Base-by-base conservation (phyloP, 2,329 filamentous ascomycete genomes). In the Ophiostoma perfectum region DNA sequence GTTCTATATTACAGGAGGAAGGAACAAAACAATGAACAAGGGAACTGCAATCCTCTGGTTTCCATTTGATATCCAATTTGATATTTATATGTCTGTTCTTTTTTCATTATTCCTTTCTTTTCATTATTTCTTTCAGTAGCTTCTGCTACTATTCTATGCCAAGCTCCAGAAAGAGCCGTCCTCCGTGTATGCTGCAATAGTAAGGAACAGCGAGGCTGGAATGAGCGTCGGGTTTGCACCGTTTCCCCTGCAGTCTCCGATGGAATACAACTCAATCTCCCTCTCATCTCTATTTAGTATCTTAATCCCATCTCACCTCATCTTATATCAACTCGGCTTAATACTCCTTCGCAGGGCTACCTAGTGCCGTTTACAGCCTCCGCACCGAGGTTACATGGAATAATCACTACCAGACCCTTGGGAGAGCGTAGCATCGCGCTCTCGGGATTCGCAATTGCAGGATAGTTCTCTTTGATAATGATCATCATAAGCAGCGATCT, bases 351-450 rank as follows among this genome's bases (percentile, higher is more conserved):
- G n/a, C 27, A 27, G 27, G 27, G 27, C 27, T 27, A 27, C 27
- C 27, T 27, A 27, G 27, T 27, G 27, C 27, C 27, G 27, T 27
- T 27, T 27, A 27, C 49, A 55, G 27, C 49, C 27, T n/a, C 49
- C n/a, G 49, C 14, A 8, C 49, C 7, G 49, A 47, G 12, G 49
- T 11, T 55, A 18, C 49, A 27, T 55, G 49, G n/a, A 55, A 18
- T 27, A 27, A 55, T 27, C 49, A 55, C 49, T 55, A n/a, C n/a
- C 6, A 27, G n/a, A 55, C 49, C 42, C 7, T 44, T 44, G 52
- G 52, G 52, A 38, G 52, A 18, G 27, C 27, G 52, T 58, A 58
- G 52, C 18, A 58, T 58, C 52, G 52, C 52, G 38, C 49, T 52
- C 47, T 58, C 27, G 52, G 52, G 52, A 39, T 18, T 18, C 27